Base-by-base conservation (phyloP, 352 stramenopile species). In the Phytophthora colocasiae region DNA sequence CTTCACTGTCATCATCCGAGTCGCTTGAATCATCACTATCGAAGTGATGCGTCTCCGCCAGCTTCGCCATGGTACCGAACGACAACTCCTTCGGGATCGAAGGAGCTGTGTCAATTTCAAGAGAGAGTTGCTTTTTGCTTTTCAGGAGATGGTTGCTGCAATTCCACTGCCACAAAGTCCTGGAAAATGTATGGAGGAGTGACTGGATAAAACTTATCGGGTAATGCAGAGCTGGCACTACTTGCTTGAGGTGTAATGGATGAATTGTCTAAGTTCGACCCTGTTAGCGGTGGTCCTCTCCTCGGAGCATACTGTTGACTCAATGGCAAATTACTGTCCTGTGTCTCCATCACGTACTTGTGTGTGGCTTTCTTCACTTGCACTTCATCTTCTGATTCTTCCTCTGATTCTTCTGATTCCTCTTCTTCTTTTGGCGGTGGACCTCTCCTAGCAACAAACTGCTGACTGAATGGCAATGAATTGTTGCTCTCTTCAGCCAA, bases 21-120 rank as follows among this genome's bases (percentile, higher is more conserved):
- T 66, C 66, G 44, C 66, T 70, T 15, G 59, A 73, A 24, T 74
- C 66, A 29, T 74, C 66, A 27, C 66, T 74, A 51, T 74, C 66
- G 38, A 74, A 74, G 45, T 74, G 66, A 17, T 54, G 60, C 29
- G 60, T 61, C 40, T 74, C 53, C 15, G 66, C 66, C 10, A 68
- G 15, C 10, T 52, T 53, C 4, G 64, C 66, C 61, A 74, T 74
- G n/a, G 66, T 63, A 6, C 49, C 54, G 44, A 71, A 70, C 0
- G 66, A 74, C 24, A 71, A 50, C 12, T 66, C 49, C 14, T 52
- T 59, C 1, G 53, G 66, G 19, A 71, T 4, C 3, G 7, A 12
- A 50, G 43, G n/a, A 31, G 17, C 34, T 15, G 40, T 29, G 32
- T 66, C 40, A 9, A 62, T 58, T 29, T 55, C 15, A 7, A 66